phyloP scores from a whole-genome alignment of 2,329 filamentous ascomycete genomes.

The Lachnellula suecica region DNA sequence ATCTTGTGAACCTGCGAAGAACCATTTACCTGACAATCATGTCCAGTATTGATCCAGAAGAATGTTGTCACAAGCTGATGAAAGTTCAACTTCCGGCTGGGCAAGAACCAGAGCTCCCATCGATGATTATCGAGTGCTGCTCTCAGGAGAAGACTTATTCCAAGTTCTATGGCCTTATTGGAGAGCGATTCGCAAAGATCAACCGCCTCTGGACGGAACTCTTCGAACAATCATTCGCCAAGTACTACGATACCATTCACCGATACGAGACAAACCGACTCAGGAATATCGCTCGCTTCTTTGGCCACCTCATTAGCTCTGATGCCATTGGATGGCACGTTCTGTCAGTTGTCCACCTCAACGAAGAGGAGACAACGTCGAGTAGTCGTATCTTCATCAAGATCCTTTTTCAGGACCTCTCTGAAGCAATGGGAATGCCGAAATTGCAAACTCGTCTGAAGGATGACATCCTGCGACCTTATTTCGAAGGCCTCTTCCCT shows the following conservation, averaged over 20 bases:
- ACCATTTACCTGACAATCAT: constrained; percentile 98
- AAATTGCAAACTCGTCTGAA: constrained; percentile 74
- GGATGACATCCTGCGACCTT: constrained; percentile 76
- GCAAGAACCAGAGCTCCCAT: constrained; percentile 85
- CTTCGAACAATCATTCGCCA: constrained; percentile 85
- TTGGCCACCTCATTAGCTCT: constrained; percentile 84
- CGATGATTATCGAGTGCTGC: constrained; percentile 96
- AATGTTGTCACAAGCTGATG: constrained; percentile 96
- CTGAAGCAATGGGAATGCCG: constrained; percentile 81
- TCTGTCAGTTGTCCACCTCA: constrained; percentile 80
- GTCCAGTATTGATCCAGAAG: constrained; percentile 93
- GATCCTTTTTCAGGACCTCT: constrained; percentile 91
- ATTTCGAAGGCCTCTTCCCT: constrained; percentile 85
- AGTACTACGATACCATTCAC: constrained; percentile 97
- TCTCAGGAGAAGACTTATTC: constrained; percentile 96
- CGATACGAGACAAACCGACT: constrained; percentile 94
- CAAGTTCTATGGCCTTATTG: constrained; percentile 94
- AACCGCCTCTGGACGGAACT: constrained; percentile 93
- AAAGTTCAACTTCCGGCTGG: constrained; percentile 86
- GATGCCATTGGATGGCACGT: constrained; percentile 94
- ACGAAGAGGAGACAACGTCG: constrained; percentile 95
- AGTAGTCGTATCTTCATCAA: constrained; percentile 98
- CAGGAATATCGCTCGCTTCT: constrained; percentile 92
- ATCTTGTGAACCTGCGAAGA: constrained; percentile 87
- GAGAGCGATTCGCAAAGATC: constrained; percentile 92